A percentile compares a stretch with the other conserved stretches of the same genome.
phyloP scores from a whole-genome alignment of 2,329 filamentous ascomycete genomes.

The Xylariaceae sp. region DNA sequence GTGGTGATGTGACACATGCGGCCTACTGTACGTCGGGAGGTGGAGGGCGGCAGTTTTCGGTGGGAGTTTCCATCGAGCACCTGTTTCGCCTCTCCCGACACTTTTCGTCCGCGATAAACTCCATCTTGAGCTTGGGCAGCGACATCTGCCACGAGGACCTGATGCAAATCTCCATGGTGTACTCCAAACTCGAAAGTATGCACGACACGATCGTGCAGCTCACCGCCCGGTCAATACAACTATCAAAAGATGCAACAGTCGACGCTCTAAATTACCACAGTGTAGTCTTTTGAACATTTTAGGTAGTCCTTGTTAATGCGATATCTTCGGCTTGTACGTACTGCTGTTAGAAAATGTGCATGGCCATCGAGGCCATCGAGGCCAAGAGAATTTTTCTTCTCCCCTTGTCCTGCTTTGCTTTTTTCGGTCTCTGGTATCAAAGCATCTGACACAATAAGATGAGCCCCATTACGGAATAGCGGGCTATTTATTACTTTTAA shows the following conservation, averaged over 20 bases:
- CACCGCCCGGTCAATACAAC: background rate
- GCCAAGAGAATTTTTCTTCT: no score
- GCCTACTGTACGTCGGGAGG: background rate
- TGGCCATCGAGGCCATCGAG: no score
- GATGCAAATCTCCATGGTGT: background rate
- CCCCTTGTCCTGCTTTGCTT: no score
- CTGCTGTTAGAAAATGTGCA: no score
- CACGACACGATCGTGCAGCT: conserved; percentile 3
- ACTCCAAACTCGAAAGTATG: conserved; percentile 1
- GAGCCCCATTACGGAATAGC: no score
- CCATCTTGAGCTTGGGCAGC: background rate
- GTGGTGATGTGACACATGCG: conserved; percentile 2
- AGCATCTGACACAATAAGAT: no score
- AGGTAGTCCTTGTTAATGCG: no score
- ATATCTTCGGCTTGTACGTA: no score
- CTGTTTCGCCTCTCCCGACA: conserved; percentile 3
- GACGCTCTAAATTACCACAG: background rate
- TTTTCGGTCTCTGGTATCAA: no score
- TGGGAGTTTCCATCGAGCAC: conserved; percentile 1
- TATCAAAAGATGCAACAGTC: conserved; percentile 1
- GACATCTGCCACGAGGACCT: background rate
- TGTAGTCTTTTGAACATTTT: background rate
- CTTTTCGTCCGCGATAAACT: background rate
- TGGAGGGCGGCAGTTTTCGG: background rate
- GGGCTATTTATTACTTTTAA: no score